These are phyloP conservation scores for Xylaria sp. DNA, from an alignment of 2,329 filamentous ascomycete species.

Conservation along the genomic window DNA sequence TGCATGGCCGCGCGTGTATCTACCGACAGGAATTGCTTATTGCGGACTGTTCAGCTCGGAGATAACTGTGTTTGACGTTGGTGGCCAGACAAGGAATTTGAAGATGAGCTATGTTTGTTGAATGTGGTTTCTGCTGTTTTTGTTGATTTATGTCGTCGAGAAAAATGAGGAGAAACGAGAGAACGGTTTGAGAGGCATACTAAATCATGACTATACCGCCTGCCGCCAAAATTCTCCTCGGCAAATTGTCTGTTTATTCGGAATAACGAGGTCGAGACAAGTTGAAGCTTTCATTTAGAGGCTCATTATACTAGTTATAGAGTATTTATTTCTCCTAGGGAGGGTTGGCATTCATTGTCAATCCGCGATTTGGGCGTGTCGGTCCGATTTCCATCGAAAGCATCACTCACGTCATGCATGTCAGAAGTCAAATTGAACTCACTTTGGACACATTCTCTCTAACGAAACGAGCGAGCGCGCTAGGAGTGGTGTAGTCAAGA, in stretches of 20 bases:
- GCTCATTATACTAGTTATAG: not conserved
- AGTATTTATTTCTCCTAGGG: not conserved
- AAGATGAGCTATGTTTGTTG: not conserved
- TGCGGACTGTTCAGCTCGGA: not conserved
- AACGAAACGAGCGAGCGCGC: not conserved
- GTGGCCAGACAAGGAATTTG: not conserved
- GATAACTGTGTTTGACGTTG: not conserved
- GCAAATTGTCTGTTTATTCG: not conserved
- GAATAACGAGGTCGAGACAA: not conserved
- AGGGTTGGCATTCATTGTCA: not conserved
- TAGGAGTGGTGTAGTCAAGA: constrained; percentile 21
- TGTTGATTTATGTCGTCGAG: not conserved
- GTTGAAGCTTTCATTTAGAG: not conserved
- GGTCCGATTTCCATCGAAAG: not conserved
- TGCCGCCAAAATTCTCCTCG: not conserved
- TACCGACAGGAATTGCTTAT: not conserved
- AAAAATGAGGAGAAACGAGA: too few species aligned
- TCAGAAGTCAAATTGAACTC: not conserved
- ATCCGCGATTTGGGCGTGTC: not conserved
- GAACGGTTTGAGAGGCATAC: not conserved
- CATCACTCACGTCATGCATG: not conserved
- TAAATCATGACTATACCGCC: not conserved
- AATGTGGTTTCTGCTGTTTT: not conserved
- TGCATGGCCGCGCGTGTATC: constrained; percentile 1
- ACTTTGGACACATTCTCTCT: not conserved